phyloP scores from a whole-genome alignment of 345 rosid species.

The Isatis tinctoria region DNA sequence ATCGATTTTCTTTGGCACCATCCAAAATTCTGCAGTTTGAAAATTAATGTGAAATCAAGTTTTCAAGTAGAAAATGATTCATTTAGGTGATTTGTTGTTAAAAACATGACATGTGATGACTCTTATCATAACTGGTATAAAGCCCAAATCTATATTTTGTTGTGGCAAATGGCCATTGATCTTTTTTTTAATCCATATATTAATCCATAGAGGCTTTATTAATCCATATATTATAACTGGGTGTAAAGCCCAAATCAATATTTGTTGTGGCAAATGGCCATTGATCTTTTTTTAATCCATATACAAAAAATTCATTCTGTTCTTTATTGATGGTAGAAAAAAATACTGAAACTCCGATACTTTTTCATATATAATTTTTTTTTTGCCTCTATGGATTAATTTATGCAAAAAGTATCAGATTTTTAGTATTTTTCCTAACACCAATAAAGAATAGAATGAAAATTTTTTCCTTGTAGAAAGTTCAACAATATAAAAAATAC shows the following conservation, averaged over 20 bases:
- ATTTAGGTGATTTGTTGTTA: not conserved
- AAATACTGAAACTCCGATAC: not conserved
- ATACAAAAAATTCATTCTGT: too few relatives aligned
- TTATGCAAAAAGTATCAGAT: not conserved
- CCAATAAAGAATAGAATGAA: not conserved
- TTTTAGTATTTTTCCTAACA: not conserved
- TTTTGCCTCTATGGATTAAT: too few relatives aligned
- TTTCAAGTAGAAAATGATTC: not conserved
- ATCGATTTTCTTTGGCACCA: not conserved
- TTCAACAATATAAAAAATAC: not conserved
- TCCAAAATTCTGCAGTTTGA: not conserved
- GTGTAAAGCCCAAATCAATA: too few relatives aligned
- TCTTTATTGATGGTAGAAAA: too few relatives aligned
- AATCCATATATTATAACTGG: too few relatives aligned
- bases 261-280: too few relatives aligned
- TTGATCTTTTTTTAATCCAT: too few relatives aligned
- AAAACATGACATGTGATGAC: conserved; percentile 1
- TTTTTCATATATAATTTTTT: too few relatives aligned
- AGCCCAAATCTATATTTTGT: not conserved
- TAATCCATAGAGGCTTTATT: too few relatives aligned
- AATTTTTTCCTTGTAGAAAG: not conserved
- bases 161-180: not conserved
- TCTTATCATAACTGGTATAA: not conserved
- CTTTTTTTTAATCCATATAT: too few relatives aligned
- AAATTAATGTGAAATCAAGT: not conserved